These are phyloP conservation scores for Eucalyptus leucophloia DNA, from an alignment of 345 rosid species.

Conservation along the genomic window DNA sequence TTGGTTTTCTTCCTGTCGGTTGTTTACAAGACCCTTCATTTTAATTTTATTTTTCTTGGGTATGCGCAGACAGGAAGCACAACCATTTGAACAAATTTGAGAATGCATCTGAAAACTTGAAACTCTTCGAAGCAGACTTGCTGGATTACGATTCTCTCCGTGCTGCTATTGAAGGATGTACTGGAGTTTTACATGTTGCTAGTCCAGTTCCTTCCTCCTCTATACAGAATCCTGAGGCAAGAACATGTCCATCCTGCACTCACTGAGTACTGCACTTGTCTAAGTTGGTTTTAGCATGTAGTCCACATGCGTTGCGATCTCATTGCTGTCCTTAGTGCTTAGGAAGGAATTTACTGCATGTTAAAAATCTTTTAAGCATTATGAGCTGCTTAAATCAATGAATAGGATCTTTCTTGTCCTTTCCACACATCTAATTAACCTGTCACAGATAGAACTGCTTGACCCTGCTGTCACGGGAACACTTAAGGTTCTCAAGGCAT, in stretches of 20 bases:
- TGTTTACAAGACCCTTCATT: background rate
- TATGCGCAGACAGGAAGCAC: conserved; percentile 30
- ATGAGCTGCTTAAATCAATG: background rate
- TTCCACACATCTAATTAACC: background rate
- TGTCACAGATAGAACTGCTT: conserved; percentile 2
- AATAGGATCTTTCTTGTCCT: background rate
- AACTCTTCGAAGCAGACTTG: conserved; percentile 55
- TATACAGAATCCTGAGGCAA: conserved; percentile 3
- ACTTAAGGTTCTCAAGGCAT: conserved; percentile 8
- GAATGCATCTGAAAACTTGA: conserved; percentile 43
- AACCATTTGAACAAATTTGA: conserved; percentile 36
- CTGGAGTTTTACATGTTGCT: conserved; percentile 65
- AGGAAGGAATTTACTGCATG: background rate
- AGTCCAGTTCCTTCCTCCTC: conserved; percentile 39
- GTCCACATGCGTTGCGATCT: background rate
- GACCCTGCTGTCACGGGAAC: conserved; percentile 16
- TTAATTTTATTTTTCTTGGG: background rate
- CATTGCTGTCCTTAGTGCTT: too few species aligned
- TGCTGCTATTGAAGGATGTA: conserved; percentile 40
- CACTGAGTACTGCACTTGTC: background rate
- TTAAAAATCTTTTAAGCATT: background rate
- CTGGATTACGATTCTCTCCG: conserved; percentile 30
- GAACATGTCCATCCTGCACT: background rate
- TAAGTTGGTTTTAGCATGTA: background rate
- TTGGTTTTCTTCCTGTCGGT: background rate